These are phyloP conservation scores for Grigorovia humatica DNA, from an alignment of 805 yeast genomes.

Conservation along the genomic window DNA sequence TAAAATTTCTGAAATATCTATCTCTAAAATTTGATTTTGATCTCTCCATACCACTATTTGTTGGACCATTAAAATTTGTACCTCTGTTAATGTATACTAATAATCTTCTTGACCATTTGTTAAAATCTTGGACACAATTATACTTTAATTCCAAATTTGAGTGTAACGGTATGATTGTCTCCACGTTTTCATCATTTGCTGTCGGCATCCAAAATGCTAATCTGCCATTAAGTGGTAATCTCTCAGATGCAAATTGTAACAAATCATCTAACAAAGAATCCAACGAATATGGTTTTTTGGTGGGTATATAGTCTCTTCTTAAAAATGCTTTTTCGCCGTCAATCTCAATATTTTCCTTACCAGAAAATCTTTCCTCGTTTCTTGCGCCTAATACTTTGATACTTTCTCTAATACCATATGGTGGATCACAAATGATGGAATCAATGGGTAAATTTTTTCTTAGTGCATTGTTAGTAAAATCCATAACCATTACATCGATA, in stretches of 20 bases:
- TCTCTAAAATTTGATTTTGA: conserved; percentile 57
- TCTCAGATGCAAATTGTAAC: conserved; percentile 56
- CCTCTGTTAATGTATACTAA: conserved; percentile 69
- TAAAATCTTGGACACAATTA: conserved; percentile 76
- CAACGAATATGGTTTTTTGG: conserved; percentile 82
- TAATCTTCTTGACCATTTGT: conserved; percentile 86
- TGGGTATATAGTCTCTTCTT: conserved; percentile 77
- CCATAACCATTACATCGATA: conserved; percentile 80
- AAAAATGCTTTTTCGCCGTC: conserved; percentile 71
- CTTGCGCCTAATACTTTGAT: conserved; percentile 84
- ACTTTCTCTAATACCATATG: conserved; percentile 95
- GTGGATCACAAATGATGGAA: conserved; percentile 90
- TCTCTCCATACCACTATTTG: conserved; percentile 35
- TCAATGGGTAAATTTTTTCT: conserved; percentile 55
- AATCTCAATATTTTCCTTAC: conserved; percentile 63
- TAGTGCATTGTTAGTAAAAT: conserved; percentile 84
- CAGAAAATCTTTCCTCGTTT: conserved; percentile 54
- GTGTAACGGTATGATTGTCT: conserved; percentile 70
- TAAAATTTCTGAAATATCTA: conserved; percentile 64
- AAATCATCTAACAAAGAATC: conserved; percentile 71
- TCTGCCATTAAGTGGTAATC: conserved; percentile 68
- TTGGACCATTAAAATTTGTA: conserved; percentile 40
- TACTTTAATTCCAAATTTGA: conserved; percentile 57
- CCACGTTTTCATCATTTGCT: conserved; percentile 73
- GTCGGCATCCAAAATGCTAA: conserved; percentile 97